Evolutionary conservation across 169 alveolate species (phyloP).

Genomic region (Eimeria falciformis): DNA sequence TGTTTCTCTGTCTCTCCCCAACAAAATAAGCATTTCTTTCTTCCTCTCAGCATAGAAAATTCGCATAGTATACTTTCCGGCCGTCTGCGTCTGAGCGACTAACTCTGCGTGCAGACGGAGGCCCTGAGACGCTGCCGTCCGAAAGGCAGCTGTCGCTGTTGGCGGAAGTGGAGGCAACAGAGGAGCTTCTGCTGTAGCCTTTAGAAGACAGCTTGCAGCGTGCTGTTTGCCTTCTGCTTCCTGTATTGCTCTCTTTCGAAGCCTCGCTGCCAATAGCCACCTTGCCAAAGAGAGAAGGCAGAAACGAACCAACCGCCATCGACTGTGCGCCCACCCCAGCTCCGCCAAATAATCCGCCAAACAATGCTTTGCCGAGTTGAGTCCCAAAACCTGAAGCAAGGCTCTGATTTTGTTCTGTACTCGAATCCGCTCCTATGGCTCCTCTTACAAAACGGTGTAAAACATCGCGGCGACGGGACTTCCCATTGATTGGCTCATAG

Average conservation of each 20-base stretch:
- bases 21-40: too few relatives aligned
- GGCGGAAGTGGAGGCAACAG: background rate
- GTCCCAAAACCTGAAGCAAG: too few relatives aligned
- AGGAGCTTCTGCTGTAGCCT: background rate
- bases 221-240: background rate
- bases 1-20: too few relatives aligned
- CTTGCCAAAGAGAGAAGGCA: background rate
- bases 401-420: too few relatives aligned
- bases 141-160: background rate
- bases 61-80: background rate
- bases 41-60: background rate
- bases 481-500: too few relatives aligned
- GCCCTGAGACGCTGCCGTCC: background rate
- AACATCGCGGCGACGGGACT: too few relatives aligned
- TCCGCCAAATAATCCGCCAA: too few relatives aligned
- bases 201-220: background rate
- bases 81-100: background rate
- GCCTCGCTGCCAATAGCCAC: background rate
- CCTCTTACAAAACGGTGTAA: too few relatives aligned
- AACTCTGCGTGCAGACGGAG: background rate
- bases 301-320: background rate
- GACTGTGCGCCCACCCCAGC: background rate
- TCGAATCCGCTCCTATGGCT: too few relatives aligned
- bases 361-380: too few relatives aligned
- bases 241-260: background rate